Base-by-base conservation (phyloP, 148 eudicot species). In the Agrostemma githago region DNA sequence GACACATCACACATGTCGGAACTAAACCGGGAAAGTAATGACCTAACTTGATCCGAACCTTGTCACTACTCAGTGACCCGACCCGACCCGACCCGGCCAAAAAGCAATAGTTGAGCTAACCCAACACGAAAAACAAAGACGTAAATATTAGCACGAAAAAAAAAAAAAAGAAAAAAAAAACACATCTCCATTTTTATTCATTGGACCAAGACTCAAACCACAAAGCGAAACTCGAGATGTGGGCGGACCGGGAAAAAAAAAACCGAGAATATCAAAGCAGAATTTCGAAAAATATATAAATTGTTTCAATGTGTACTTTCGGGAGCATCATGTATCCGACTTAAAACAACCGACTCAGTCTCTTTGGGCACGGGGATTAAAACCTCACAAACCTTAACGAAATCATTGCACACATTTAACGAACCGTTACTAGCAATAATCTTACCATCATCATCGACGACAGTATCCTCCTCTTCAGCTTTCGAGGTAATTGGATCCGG, bases 291-390 rank as follows among this genome's bases (percentile, higher is more conserved):
- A 72, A 78, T 72, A 78, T 26, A 26, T 26, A 86, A 87, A 87
- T 80, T 77, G 91, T 88, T 85, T 88, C 81, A 88, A 88, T 83
- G 89, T 89, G 92, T 90, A 88, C 96, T 90, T 90, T 88, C 88
- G 83, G 96, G 87, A 84, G 89, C 86, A 89, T 85, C 85, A 87
- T 89, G 97, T 94, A 90, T 90, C 98, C 98, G 89, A 88, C 90
- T 91, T 80, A 89, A 83, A 94, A 84, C 83, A 74, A 89, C 88
- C 74, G 89, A 90, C 86, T 77, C 98, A 17, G 88, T 82, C 90
- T 87, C 91, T 75, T 79, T 78, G 34, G 90, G 85, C 88, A 88
- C 96, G 19, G 89, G 83, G 76, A 85, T 80, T 83, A 82, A 79
- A 66, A 81, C 84, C 88, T 89, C 97, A 85, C 85, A 83, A 85